Conservation (phyloP, 1,284 basidiomycete species). For the Apiotrichum laibachii region DNA sequence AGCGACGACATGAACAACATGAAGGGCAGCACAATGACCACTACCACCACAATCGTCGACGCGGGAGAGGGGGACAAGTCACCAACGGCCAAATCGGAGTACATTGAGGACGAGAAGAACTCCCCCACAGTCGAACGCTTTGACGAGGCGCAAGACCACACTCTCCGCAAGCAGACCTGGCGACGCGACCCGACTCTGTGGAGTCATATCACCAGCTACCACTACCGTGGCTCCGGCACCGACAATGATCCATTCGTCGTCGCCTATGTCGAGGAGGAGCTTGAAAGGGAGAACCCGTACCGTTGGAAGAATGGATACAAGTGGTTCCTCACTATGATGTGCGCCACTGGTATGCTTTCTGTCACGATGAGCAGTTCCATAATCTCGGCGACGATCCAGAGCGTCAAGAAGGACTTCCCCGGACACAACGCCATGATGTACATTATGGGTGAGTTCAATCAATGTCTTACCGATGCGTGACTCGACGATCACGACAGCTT, state of each 20-base stretch:
- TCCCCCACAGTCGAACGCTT: too few species aligned
- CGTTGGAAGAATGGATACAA: constrained; percentile 29
- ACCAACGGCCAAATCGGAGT: neutral
- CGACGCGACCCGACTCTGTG: constrained; percentile 11
- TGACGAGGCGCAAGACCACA: constrained; percentile 1
- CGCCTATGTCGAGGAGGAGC: constrained; percentile 32
- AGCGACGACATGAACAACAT: neutral
- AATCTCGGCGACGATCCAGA: constrained; percentile 24
- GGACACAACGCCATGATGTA: constrained; percentile 21
- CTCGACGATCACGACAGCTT: neutral
- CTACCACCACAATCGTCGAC: neutral
- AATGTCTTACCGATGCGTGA: too few species aligned
- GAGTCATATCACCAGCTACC: neutral
- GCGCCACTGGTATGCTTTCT: constrained; percentile 20
- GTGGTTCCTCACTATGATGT: constrained; percentile 30
- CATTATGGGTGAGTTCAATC: constrained; percentile 14
- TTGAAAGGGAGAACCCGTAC: constrained; percentile 28
- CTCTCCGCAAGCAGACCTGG: constrained; percentile 11
- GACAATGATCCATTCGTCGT: constrained; percentile 49
- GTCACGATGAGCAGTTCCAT: constrained; percentile 26
- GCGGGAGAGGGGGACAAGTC: neutral
- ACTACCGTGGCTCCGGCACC: constrained; percentile 37
- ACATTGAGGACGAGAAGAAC: neutral
- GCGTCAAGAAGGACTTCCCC: constrained; percentile 22
- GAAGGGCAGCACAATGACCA: neutral